Percentiles rank a stretch among this genome's conserved stretches.
Evolutionary conservation across 2,329 filamentous ascomycete genomes (phyloP).

Genomic region (Trichoderma sp.): DNA sequence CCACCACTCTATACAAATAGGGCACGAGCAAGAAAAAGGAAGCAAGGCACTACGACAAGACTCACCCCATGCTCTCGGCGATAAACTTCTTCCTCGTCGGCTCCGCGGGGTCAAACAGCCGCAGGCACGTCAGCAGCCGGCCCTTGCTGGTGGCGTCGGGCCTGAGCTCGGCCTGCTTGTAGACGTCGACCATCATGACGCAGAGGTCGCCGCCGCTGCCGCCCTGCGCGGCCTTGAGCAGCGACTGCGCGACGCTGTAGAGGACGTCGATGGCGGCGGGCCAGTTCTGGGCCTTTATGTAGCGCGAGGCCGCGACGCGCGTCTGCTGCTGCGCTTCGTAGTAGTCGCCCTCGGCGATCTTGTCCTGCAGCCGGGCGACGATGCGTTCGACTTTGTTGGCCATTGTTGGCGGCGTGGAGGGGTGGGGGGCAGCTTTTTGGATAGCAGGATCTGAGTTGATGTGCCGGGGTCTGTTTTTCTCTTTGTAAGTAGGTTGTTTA

Average conservation of each 20-base stretch:
- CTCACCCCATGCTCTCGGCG: conserved; percentile 75
- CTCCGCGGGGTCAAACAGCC: conserved; percentile 79
- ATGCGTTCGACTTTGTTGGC: conserved; percentile 51
- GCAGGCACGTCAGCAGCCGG: conserved; percentile 74
- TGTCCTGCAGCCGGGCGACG: conserved; percentile 72
- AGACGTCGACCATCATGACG: conserved; percentile 85
- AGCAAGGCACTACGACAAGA: conserved; percentile 25
- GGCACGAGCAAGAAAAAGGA: not conserved
- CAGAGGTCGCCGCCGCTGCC: conserved; percentile 90
- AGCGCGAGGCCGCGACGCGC: conserved; percentile 89
- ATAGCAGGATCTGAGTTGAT: not conserved
- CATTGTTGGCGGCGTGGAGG: conserved; percentile 35
- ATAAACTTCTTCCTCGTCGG: conserved; percentile 93
- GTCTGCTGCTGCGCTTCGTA: conserved; percentile 99
- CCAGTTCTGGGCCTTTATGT: conserved; percentile 87
- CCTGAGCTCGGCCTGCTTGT: conserved; percentile 80
- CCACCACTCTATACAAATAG: not conserved
- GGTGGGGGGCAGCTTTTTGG: not conserved
- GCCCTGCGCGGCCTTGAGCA: conserved; percentile 90
- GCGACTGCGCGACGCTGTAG: conserved; percentile 77
- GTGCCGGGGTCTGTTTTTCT: not conserved
- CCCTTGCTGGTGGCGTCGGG: conserved; percentile 75
- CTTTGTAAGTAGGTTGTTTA: too few species aligned
- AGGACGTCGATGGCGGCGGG: conserved; percentile 84
- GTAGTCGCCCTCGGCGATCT: conserved; percentile 87